Percentiles rank a stretch among this genome's conserved stretches.
These are phyloP conservation scores for Amanita polypyramis DNA, from an alignment of 768 basidiomycete species.

Conservation along the genomic window DNA sequence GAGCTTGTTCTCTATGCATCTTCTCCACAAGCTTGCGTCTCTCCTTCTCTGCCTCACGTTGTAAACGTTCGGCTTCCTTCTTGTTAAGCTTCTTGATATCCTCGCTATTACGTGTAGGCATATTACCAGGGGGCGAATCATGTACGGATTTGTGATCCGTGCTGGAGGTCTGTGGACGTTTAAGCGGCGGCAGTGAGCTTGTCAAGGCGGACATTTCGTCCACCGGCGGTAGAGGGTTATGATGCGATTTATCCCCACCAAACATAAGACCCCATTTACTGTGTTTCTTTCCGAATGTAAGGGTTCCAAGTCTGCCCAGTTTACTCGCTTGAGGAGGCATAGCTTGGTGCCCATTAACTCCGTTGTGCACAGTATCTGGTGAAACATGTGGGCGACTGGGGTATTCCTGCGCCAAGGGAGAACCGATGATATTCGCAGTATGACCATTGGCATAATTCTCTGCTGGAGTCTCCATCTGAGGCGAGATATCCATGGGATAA, in stretches of 20 bases:
- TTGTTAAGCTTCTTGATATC: constrained; percentile 68
- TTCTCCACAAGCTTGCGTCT: constrained; percentile 67
- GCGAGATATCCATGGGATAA: constrained; percentile 53
- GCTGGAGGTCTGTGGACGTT: constrained; percentile 71
- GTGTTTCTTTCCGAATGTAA: constrained; percentile 62
- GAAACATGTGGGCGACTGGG: constrained; percentile 31
- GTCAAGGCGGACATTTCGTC: constrained; percentile 56
- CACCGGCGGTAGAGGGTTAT: constrained; percentile 53
- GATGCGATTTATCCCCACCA: constrained; percentile 61
- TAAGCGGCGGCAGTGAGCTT: constrained; percentile 53
- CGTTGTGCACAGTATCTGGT: constrained; percentile 27
- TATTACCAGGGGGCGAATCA: constrained; percentile 36
- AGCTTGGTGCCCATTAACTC: constrained; percentile 24
- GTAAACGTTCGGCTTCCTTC: constrained; percentile 72
- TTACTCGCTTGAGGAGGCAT: constrained; percentile 37
- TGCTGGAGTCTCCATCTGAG: constrained; percentile 30
- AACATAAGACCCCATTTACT: constrained; percentile 69
- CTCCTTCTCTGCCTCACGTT: constrained; percentile 76
- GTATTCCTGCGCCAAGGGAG: constrained; percentile 43
- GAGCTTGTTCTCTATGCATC: constrained; percentile 76
- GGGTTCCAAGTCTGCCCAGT: constrained; percentile 44
- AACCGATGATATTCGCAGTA: constrained; percentile 39
- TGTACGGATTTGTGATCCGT: constrained; percentile 60
- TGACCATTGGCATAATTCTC: constrained; percentile 34
- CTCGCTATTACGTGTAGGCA: constrained; percentile 26